A percentile compares a stretch with the other conserved stretches of the same genome.
Conservation (phyloP, 129 eudicot genomes). For the Centrapalus pauciflorus region DNA sequence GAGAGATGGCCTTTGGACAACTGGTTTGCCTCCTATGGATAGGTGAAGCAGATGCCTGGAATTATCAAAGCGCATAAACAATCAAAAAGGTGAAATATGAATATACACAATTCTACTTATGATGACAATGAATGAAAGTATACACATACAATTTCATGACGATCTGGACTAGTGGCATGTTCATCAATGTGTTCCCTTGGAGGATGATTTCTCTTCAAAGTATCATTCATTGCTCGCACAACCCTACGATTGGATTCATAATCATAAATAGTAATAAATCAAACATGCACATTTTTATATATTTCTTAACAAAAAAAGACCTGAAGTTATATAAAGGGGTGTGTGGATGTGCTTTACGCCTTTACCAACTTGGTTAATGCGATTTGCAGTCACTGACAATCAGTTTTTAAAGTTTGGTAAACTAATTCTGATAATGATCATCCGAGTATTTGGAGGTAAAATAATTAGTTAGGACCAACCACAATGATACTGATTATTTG, state of each 20-base stretch:
- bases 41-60: conserved; percentile 33
- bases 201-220: conserved; percentile 56
- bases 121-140: background rate
- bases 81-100: background rate
- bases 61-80: background rate
- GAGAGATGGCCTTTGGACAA: conserved; percentile 60
- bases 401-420: no score
- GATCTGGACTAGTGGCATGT: conserved; percentile 35
- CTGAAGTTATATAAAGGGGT: no score
- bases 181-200: conserved; percentile 44
- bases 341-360: no score
- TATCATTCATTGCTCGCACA: conserved; percentile 78
- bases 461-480: no score
- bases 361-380: no score
- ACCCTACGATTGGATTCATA: conserved; percentile 41
- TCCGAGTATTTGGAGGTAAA: no score
- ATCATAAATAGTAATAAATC: no score
- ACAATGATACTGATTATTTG: no score
- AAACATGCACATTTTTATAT: background rate
- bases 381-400: no score
- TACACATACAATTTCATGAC: conserved; percentile 40
- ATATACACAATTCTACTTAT: background rate
- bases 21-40: conserved; percentile 34
- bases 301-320: no score
- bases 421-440: no score